Evolutionary conservation across 2,329 filamentous ascomycete species (phyloP).

Genomic region (Paraphaeosphaeria sporulosa): DNA sequence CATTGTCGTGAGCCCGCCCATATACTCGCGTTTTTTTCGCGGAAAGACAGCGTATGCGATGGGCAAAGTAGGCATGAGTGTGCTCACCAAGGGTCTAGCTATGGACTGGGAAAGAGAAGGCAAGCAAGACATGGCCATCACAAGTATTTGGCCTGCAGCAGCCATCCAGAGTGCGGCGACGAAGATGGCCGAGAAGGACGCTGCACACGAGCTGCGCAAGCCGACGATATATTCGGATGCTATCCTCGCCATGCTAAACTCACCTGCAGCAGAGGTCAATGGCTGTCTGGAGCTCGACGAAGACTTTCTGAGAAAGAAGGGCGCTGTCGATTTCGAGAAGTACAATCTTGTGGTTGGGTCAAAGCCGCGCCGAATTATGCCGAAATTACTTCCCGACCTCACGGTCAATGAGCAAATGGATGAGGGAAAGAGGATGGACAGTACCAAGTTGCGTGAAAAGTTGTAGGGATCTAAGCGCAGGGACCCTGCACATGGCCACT

Average conservation of each 20-base stretch:
- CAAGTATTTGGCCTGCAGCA: constrained; percentile 81
- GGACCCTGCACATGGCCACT: not conserved
- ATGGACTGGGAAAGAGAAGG: constrained; percentile 80
- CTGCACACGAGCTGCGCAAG: constrained; percentile 67
- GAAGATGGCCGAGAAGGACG: constrained; percentile 56
- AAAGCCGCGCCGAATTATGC: constrained; percentile 79
- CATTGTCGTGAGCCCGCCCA: constrained; percentile 82
- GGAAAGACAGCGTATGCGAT: constrained; percentile 87
- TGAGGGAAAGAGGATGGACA: constrained; percentile 76
- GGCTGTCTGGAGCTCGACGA: constrained; percentile 79
- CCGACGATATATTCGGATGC: constrained; percentile 80
- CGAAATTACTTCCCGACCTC: constrained; percentile 70
- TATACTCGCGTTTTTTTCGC: constrained; percentile 84
- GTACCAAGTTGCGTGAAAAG: constrained; percentile 49
- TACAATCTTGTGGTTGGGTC: constrained; percentile 74
- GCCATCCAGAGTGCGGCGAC: constrained; percentile 83
- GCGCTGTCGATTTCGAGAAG: constrained; percentile 73
- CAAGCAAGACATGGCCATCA: constrained; percentile 74
- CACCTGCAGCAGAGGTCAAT: constrained; percentile 69
- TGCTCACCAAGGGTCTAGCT: constrained; percentile 79
- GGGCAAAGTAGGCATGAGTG: constrained; percentile 81
- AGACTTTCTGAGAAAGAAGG: constrained; percentile 75
- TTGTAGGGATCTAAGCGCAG: not conserved
- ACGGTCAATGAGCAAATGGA: constrained; percentile 80
- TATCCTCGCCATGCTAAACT: constrained; percentile 73